Evolutionary conservation across 2,329 filamentous ascomycete genomes (phyloP), one percentile per base, ranked within the genome.

Genomic region (Neonectria punicea): DNA sequence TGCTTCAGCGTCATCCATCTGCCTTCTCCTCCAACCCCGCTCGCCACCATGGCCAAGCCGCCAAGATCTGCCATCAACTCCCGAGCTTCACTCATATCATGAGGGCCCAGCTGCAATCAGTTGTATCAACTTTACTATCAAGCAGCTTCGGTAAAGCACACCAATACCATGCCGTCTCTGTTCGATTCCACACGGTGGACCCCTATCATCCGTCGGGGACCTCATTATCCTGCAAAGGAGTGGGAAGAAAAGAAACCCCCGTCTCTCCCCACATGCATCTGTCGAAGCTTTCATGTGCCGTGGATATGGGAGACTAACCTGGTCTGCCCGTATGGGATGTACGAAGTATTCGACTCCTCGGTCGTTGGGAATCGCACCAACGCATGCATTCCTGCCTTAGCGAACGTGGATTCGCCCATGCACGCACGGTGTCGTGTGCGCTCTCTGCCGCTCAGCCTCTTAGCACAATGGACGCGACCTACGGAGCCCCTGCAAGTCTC

Each of bases 231-330:
- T 46, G 44, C 22, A 28, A n/a, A 43, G 5, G 28, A 34, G 49
- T 30, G 30, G 28, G 18, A 51, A 51, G 16, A 32, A 25, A 50
- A 11, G 25, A 25, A 25, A 25, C 25, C n/a, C 30, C 30, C n/a
- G n/a, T 62, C 39, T 43, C 69, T 43, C 69, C 60, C 63, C 70
- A 73, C 66, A 72, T 73, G 70, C 70, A 50, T 36, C 49, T 73
- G 50, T 70, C 55, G 62, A 72, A 68, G 58, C 47, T 62, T 58
- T 43, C 18, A 25, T 67, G 30, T 20, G 28, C n/a, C 46, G 20
- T 22, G 22, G 22, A 22, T 22, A 22, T 22, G 22, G 22, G 2
- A 22, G 22, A 22, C 3, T 22, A 22, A 22, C 22, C 22, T 25
- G 25, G 25, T 11, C 44, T 16, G 20, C 44, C 44, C 14, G 20